phyloP scores from a whole-genome alignment of 2,329 filamentous ascomycete species.

The Penicillium sumatraense region DNA sequence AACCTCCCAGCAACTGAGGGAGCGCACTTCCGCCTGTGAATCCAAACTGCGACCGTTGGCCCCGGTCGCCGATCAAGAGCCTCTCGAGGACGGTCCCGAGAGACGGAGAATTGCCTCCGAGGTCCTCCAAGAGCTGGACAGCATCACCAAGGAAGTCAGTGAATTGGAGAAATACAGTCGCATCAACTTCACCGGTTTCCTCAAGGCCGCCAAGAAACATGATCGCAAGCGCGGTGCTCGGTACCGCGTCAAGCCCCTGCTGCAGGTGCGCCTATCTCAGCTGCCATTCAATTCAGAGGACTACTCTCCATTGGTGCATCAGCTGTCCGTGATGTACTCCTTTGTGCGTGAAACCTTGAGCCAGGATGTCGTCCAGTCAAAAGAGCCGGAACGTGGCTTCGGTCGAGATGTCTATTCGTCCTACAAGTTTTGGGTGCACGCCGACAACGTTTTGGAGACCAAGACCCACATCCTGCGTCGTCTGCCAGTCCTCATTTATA shows the following conservation, averaged over 20 bases:
- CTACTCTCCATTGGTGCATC: constrained; percentile 87
- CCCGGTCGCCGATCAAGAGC: constrained; percentile 39
- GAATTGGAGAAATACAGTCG: constrained; percentile 94
- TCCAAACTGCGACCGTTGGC: constrained; percentile 65
- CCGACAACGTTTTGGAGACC: constrained; percentile 93
- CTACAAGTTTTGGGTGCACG: constrained; percentile 96
- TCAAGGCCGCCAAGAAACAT: constrained; percentile 99
- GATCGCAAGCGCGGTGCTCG: constrained; percentile 86
- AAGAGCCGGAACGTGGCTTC: constrained; percentile 51
- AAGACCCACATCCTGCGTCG: constrained; percentile 93
- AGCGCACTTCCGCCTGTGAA: constrained; percentile 75
- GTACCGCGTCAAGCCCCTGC: constrained; percentile 88
- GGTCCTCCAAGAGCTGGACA: constrained; percentile 79
- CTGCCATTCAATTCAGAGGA: constrained; percentile 94
- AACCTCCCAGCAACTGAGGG: constrained; percentile 79
- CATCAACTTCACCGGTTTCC: constrained; percentile 95
- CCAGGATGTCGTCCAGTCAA: constrained; percentile 56
- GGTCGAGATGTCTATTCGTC: constrained; percentile 75
- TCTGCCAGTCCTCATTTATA: constrained; percentile 90
- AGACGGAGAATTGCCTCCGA: constrained; percentile 64
- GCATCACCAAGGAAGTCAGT: constrained; percentile 86
- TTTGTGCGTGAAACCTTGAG: constrained; percentile 81
- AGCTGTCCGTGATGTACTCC: constrained; percentile 91
- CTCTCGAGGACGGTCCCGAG: constrained; percentile 46
- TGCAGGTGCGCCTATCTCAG: constrained; percentile 86